Percentiles rank a stretch among this genome's conserved stretches.
phyloP scores from a whole-genome alignment of 2,329 filamentous ascomycete genomes.

The Cryphonectria parasitica region DNA sequence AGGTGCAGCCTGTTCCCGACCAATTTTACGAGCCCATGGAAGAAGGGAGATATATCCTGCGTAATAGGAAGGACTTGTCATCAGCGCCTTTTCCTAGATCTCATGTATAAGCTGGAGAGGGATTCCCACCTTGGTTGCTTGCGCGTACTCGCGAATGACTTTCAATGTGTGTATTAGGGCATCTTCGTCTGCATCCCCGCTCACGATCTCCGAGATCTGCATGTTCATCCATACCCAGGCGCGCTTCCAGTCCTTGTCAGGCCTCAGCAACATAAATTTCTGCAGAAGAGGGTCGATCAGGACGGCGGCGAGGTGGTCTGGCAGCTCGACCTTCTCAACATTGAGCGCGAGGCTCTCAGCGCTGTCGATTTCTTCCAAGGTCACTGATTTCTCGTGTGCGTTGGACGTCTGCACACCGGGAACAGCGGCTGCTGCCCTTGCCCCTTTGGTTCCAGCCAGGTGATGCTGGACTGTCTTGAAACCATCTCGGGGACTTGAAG shows the following conservation, averaged over 20 bases:
- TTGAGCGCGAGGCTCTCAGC: conserved; percentile 71
- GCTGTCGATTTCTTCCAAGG: conserved; percentile 77
- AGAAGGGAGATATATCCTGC: conserved; percentile 36
- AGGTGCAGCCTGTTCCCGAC: conserved; percentile 41
- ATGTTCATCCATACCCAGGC: conserved; percentile 27
- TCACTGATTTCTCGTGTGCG: conserved; percentile 66
- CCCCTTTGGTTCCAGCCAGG: conserved; percentile 48
- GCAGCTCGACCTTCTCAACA: conserved; percentile 78
- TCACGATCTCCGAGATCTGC: conserved; percentile 25
- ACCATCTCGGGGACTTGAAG: conserved; percentile 49
- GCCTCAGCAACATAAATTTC: conserved; percentile 71
- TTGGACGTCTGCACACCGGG: conserved; percentile 76
- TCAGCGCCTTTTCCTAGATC: not conserved
- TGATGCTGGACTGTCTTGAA: conserved; percentile 68
- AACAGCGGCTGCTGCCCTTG: conserved; percentile 56
- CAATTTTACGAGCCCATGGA: conserved; percentile 56
- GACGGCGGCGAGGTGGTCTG: conserved; percentile 79
- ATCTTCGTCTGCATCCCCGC: conserved; percentile 52
- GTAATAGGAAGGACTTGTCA: not conserved
- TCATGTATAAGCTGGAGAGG: not conserved
- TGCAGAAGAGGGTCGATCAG: conserved; percentile 77
- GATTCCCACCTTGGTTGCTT: conserved; percentile 55
- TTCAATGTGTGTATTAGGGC: conserved; percentile 58
- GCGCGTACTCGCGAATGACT: conserved; percentile 59
- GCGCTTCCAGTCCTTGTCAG: conserved; percentile 47